Evolutionary conservation across 306 rosid genomes (phyloP).

Genomic region (Rosa multiflora): DNA sequence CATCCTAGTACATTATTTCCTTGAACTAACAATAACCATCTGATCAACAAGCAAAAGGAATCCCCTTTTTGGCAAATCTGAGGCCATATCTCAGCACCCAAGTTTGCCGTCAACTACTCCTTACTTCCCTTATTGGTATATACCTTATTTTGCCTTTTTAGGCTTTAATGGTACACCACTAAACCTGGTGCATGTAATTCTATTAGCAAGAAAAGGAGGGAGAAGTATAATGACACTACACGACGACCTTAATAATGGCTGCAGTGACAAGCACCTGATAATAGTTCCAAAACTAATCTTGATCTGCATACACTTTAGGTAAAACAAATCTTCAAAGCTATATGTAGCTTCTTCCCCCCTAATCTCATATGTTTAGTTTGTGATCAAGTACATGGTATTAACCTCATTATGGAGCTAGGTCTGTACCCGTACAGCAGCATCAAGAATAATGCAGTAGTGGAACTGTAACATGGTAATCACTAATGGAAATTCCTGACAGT

Average conservation of each 20-base stretch:
- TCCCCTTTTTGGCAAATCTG: conserved; percentile 4
- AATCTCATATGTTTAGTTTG: neutral
- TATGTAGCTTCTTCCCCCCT: neutral
- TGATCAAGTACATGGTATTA: neutral
- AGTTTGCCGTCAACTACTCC: neutral
- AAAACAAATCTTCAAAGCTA: neutral
- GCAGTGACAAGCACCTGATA: conserved; percentile 6
- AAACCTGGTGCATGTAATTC: neutral
- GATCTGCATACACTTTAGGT: neutral
- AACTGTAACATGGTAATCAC: conserved; percentile 34
- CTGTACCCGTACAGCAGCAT: neutral
- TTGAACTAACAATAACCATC: conserved; percentile 1
- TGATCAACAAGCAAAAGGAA: conserved; percentile 1
- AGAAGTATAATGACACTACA: neutral
- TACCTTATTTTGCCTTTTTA: neutral
- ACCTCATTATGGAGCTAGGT: neutral
- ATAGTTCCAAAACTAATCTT: conserved; percentile 1
- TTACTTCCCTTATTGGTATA: neutral
- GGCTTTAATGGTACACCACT: conserved; percentile 10
- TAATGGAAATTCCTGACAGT: conserved; percentile 37
- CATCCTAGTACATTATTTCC: neutral
- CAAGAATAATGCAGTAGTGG: conserved; percentile 26
- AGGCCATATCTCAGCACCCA: neutral
- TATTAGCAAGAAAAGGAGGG: neutral
- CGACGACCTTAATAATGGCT: conserved; percentile 6